Evolutionary conservation across 202 grass and related monocot genomes (phyloP).

Genomic region (Setaria italica): DNA sequence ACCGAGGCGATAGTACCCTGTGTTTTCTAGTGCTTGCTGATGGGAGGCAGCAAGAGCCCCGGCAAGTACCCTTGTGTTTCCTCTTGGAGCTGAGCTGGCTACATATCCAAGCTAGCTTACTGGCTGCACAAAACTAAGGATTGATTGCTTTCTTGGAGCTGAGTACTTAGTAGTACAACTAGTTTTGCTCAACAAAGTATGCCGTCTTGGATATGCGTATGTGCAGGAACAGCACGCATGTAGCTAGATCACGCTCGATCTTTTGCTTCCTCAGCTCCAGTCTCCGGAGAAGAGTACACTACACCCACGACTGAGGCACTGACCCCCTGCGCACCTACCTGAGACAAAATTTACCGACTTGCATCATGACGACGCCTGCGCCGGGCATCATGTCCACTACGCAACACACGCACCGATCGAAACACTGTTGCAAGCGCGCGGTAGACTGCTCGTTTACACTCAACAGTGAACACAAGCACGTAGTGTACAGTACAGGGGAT

Average conservation of each 20-base stretch:
- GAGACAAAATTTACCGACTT: not conserved
- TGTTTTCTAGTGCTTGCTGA: constrained; percentile 63
- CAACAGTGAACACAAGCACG: not conserved
- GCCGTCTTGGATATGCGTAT: not conserved
- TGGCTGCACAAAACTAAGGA: no score
- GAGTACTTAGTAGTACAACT: no score
- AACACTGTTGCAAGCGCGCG: constrained; percentile 3
- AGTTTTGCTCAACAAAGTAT: not conserved
- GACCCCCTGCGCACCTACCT: not conserved
- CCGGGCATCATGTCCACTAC: not conserved
- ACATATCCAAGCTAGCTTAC: no score
- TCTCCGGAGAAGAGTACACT: no score
- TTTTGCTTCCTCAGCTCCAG: no score
- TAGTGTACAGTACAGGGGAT: not conserved
- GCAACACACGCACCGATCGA: not conserved
- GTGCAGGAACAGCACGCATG: no score
- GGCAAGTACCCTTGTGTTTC: no score
- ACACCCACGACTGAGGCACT: no score
- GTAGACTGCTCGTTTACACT: not conserved
- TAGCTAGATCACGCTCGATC: no score
- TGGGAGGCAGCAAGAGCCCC: constrained; percentile 52
- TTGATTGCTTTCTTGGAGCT: no score
- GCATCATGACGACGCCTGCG: not conserved
- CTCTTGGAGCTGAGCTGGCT: no score
- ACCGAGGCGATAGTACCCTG: constrained; percentile 47